A percentile compares a stretch with the other conserved stretches of the same genome.
Conservation (phyloP, 768 basidiomycete species). For the Xanthoconium stramineum region DNA sequence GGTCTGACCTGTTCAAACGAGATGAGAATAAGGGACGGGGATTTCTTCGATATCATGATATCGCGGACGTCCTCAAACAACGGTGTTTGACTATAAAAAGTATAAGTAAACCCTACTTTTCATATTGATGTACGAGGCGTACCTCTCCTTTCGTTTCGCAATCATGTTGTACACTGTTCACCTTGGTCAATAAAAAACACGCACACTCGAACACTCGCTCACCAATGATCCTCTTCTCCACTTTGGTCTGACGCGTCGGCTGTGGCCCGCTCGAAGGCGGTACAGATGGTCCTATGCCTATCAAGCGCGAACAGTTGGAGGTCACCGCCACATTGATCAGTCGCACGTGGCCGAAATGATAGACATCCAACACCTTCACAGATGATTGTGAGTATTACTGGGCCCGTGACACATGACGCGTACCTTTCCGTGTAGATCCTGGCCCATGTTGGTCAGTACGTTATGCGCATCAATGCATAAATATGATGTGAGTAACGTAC, state of each 20-base stretch:
- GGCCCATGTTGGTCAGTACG: neutral
- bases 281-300: constrained; percentile 45
- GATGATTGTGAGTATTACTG: neutral
- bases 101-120: neutral
- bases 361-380: constrained; percentile 36
- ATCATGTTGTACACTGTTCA: constrained; percentile 46
- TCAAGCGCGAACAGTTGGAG: constrained; percentile 41
- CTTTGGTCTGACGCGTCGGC: constrained; percentile 43
- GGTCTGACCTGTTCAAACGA: constrained; percentile 27
- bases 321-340: constrained; percentile 52
- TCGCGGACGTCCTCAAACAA: constrained; percentile 53
- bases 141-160: constrained; percentile 46
- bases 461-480: neutral
- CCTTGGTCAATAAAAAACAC: neutral
- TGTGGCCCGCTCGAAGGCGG: constrained; percentile 40
- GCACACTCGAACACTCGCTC: constrained; percentile 1
- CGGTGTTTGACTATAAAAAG: constrained; percentile 44
- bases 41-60: constrained; percentile 41
- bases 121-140: constrained; percentile 3
- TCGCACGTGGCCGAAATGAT: constrained; percentile 41
- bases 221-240: constrained; percentile 54
- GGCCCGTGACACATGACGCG: neutral
- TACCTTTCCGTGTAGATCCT: constrained; percentile 45
- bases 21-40: constrained; percentile 41
- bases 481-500: constrained; percentile 23